Base-by-base conservation (phyloP, 371 early-diverging fungal species). In the Mortierella sp. region DNA sequence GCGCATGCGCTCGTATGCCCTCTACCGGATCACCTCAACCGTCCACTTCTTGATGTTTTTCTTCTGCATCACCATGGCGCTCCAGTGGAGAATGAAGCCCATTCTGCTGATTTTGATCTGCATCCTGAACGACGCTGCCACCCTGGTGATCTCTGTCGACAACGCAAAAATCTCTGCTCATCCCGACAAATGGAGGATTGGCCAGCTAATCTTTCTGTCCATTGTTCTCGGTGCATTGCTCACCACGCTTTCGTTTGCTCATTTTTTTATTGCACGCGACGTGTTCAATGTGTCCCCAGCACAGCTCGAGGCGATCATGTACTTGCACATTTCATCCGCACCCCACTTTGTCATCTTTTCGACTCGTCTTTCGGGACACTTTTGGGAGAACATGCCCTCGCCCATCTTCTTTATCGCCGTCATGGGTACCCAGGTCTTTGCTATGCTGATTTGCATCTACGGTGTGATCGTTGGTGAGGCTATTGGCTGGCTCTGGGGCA, bases 271-370 rank as follows among this genome's bases (percentile, higher is more conserved):
- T 19, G 64, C 71, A 15, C 32, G 50, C 0, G 55, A 64, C 23
- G 50, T 70, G 21, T 55, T 64, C 39, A 2, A 55, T 17, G 64
- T 70, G 11, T n/a, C 44, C 11, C 44, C 30, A 1, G 46, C 6
- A 0, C 64, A 82, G 56, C 71, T 91, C 57, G 80, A 91, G 70
- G 84, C 91, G 48, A 87, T 94, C 81, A 92, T 94, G 85, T 94
- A 94, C 80, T 82, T 94, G 53, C 89, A 94, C 66, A 91, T 94
- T 60, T 93, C 93, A 15, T 93, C 90, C 6, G 91, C 92, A 44
- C 97, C 97, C 32, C 96, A 97, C 80, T 97, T 97, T 83, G 94
- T 95, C 31, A 97, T 97, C 78, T 97, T 97, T 78, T 94, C 95
- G 11, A 97, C 97, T 9, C 89, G 97, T 61, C 78, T 96, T 2